Base-by-base conservation (phyloP, 192 early-diverging fungal species). In the Coemansia sp. region DNA sequence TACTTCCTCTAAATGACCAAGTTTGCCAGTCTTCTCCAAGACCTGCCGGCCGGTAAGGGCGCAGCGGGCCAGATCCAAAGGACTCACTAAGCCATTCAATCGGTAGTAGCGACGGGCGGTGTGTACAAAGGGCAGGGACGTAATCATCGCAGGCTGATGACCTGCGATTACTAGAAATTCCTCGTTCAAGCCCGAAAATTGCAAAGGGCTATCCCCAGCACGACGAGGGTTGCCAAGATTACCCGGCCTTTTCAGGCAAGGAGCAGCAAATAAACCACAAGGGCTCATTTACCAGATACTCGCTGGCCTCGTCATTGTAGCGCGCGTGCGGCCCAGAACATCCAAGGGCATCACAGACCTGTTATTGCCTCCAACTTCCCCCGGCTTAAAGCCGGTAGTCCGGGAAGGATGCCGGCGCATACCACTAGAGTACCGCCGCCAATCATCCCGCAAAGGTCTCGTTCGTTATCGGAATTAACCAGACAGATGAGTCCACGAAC, bases 1-100 rank as follows among this genome's bases (percentile, higher is more conserved):
- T 87, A 87, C 82, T 87, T 87, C 83, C 85, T 87, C 82, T 87
- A 82, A 87, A 85, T 82, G 80, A 80, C 76, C 83, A 82, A 87
- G 85, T 85, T 87, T 84, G 82, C 63, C 79, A 69, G 67, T 78
- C 68, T 85, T 86, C 75, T 80, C 75, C 45, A 57, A 44, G 53
- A 21, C 33, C 35, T 38, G 18, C 16, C 52, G 51, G 57, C 63
- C 63, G 32, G 54, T 48, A 34, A 57, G 23, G 51, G 76, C 66
- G 60, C 48, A 57, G 22, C 45, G 33, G 14, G 26, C 42, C 61
- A 60, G 75, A 80, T 85, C 84, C 82, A 70, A 78, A 77, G 76
- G 81, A 63, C 80, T 85, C 82, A 85, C 84, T 84, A 83, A 82
- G 73, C 79, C 82, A 82, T 84, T 84, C 82, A 83, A 85, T 85